Evolutionary conservation across 331 rosid species (phyloP).

Genomic region (Acacia pycnantha): DNA sequence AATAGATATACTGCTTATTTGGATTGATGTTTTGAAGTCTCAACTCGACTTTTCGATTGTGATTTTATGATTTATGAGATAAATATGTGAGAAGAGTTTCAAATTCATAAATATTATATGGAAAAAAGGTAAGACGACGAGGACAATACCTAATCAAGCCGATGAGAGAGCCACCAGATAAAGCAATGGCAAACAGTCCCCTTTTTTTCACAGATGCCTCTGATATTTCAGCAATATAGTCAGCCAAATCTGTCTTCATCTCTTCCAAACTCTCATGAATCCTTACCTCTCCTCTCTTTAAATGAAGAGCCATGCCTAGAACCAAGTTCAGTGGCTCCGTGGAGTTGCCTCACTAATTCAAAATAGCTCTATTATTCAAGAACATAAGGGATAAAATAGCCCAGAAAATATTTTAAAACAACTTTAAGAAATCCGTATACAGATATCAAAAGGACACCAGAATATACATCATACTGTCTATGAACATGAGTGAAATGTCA

Average conservation of each 20-base stretch:
- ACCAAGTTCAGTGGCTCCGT: neutral
- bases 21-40: no score
- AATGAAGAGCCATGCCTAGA: conserved; percentile 57
- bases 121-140: neutral
- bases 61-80: no score
- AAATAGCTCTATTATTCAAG: neutral
- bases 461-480: neutral
- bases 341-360: no score
- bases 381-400: neutral
- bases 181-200: conserved; percentile 80
- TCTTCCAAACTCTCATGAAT: conserved; percentile 92
- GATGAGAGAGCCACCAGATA: conserved; percentile 99
- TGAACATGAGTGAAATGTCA: neutral
- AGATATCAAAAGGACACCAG: neutral
- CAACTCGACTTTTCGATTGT: no score
- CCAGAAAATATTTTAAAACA: neutral
- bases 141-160: conserved; percentile 83
- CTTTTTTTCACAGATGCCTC: conserved; percentile 90
- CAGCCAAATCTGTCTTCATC: conserved; percentile 82
- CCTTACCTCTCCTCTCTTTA: conserved; percentile 61
- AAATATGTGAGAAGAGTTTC: no score
- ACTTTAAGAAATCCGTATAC: neutral
- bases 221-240: conserved; percentile 84
- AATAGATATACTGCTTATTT: no score
- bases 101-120: conserved; percentile 27